These are phyloP conservation scores for Collybia sordida DNA, from an alignment of 768 basidiomycete genomes.

Conservation along the genomic window DNA sequence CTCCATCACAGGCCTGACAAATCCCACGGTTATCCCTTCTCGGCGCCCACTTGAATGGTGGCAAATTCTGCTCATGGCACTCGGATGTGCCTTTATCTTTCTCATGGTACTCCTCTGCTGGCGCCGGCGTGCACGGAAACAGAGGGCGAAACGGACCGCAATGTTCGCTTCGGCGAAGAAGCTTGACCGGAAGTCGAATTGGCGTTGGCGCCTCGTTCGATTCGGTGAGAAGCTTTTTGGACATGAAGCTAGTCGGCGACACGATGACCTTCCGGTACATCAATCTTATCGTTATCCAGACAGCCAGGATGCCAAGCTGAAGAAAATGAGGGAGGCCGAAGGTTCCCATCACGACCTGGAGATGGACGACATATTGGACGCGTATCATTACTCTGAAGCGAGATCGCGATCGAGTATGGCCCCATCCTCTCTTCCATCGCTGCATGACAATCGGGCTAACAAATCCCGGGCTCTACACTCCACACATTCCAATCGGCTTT, in stretches of 20 bases:
- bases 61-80: constrained; percentile 82
- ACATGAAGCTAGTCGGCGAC: constrained; percentile 22
- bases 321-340: constrained; percentile 49
- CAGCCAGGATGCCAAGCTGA: constrained; percentile 48
- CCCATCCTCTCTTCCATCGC: constrained; percentile 43
- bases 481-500: constrained; percentile 26
- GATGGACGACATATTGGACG: constrained; percentile 54
- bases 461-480: constrained; percentile 14
- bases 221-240: constrained; percentile 64
- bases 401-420: constrained; percentile 35
- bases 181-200: constrained; percentile 44
- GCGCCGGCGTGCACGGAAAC: constrained; percentile 68
- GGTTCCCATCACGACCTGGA: constrained; percentile 47
- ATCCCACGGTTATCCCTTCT: constrained; percentile 39
- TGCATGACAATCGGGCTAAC: constrained; percentile 21
- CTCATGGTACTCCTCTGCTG: constrained; percentile 64
- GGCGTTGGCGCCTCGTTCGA: constrained; percentile 56
- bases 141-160: constrained; percentile 65
- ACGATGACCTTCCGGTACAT: constrained; percentile 18
- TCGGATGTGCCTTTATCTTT: constrained; percentile 81
- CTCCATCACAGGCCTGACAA: constrained; percentile 53
- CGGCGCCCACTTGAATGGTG: constrained; percentile 64
- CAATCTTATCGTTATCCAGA: constrained; percentile 15
- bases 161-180: constrained; percentile 62
- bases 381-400: constrained; percentile 44